These are phyloP conservation scores for Lactarius tabidus DNA, from an alignment of 768 basidiomycete species.

Conservation along the genomic window DNA sequence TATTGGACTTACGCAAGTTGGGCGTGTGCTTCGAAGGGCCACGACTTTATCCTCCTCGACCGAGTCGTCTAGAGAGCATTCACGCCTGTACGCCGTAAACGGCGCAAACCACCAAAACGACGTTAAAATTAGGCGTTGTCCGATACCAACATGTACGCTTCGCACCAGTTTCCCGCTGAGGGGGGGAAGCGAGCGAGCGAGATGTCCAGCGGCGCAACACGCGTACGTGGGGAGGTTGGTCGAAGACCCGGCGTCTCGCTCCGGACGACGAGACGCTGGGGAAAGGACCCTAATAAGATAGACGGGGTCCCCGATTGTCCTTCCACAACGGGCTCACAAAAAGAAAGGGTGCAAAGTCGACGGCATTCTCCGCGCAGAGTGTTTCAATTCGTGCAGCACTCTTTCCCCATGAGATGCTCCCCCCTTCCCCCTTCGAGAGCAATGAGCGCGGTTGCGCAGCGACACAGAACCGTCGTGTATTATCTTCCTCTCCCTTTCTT, in stretches of 20 bases:
- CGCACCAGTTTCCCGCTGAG: neutral
- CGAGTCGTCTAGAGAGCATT: no score
- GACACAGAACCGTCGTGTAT: no score
- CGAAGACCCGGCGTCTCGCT: conserved; percentile 10
- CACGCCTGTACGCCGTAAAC: no score
- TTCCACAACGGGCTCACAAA: neutral
- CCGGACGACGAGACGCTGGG: neutral
- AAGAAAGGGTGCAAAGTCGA: neutral
- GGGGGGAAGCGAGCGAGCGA: conserved; percentile 30
- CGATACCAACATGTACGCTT: no score
- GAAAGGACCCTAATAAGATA: neutral
- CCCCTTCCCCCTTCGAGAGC: neutral
- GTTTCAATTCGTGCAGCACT: neutral
- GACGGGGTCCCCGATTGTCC: neutral
- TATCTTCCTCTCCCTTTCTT: no score
- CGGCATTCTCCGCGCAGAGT: neutral
- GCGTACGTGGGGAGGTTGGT: no score
- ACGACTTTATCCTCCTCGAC: no score
- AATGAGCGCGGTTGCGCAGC: neutral
- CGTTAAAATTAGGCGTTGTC: no score
- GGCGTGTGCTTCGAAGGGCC: no score
- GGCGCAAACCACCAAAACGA: no score
- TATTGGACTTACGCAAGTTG: no score
- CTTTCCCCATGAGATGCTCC: neutral
- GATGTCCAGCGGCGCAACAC: no score